Evolutionary conservation across 768 basidiomycete species (phyloP).

Genomic region (Mycena metata): DNA sequence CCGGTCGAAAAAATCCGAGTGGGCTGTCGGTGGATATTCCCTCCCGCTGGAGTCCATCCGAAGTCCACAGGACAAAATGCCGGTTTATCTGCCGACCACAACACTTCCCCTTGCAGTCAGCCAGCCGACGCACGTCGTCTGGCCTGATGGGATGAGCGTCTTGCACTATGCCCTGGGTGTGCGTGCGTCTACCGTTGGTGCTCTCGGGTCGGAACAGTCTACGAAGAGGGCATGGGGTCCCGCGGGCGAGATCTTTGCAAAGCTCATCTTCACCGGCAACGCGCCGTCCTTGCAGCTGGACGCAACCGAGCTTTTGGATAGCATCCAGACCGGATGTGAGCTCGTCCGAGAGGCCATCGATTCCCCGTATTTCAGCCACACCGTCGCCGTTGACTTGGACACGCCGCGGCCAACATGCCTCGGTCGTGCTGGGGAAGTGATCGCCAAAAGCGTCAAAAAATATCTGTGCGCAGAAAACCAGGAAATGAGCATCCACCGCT

Average conservation of each 20-base stretch:
- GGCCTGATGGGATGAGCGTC: slow-evolving; percentile 52
- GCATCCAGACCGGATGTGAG: slow-evolving; percentile 55
- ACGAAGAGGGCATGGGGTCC: not conserved
- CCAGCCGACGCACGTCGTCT: slow-evolving; percentile 35
- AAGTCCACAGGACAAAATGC: slow-evolving; percentile 51
- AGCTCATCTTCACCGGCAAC: slow-evolving; percentile 67
- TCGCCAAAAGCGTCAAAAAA: slow-evolving; percentile 8
- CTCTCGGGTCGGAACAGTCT: too few species aligned
- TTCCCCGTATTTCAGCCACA: slow-evolving; percentile 29
- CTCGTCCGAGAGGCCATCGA: slow-evolving; percentile 46
- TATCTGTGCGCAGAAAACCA: slow-evolving; percentile 3
- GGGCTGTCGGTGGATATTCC: slow-evolving; percentile 41
- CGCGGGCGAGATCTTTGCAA: slow-evolving; percentile 40
- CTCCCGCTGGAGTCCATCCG: slow-evolving; percentile 48
- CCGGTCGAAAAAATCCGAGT: slow-evolving; percentile 26
- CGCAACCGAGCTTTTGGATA: slow-evolving; percentile 53
- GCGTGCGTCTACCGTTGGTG: not conserved
- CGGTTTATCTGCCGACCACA: slow-evolving; percentile 50
- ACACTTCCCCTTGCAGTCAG: slow-evolving; percentile 41
- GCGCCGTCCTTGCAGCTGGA: slow-evolving; percentile 53
- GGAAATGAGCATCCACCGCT: slow-evolving; percentile 7
- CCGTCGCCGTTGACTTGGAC: not conserved
- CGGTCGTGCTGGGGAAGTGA: slow-evolving; percentile 19
- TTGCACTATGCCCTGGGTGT: slow-evolving; percentile 44
- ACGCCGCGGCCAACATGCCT: slow-evolving; percentile 30